Evolutionary conservation across 129 eudicot genomes (phyloP), one percentile per base, ranked within the genome.

Genomic region (Ambrosia trifida): DNA sequence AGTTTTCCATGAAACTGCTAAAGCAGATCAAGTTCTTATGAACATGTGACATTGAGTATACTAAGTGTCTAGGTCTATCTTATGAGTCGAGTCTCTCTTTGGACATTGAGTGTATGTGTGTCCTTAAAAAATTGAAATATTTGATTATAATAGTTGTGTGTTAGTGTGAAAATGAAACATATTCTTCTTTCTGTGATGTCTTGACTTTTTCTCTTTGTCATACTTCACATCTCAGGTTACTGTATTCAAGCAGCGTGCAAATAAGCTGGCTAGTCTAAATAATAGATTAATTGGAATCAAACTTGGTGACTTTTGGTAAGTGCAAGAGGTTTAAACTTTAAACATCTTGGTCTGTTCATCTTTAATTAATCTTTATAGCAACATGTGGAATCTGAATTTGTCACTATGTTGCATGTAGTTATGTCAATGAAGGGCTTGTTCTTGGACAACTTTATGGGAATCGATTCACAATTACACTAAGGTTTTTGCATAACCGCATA

Each of bases 361-460:
- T 10, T 56, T 70, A 40, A 72, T 68, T 46, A 73, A 19, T 54
- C 36, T 65, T 44, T 65, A 41, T 32, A 28, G 49, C 41, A 54
- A 63, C 60, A 52, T 45, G 35, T 28, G 70, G 51, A 14, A 40
- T 30, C 40, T 66, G 46, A 30, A 74, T 73, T 60, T 82, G 9
- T 49, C 53, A 59, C 66, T 50, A 20, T 68, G 64, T 49, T 78
- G 64, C 65, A 62, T 85, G 73, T 86, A 89, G 98, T 85, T 80
- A 93, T 89, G 98, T 87, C 66, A 80, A 85, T 28, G 96, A 93
- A 69, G 98, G 96, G 75, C 95, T 93, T 77, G 78, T 87, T 68
- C 95, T 93, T 76, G 98, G 98, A 70, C 96, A 93, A 76, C 98
- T 93, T 38, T 69, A 81, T 66, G 98, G 98, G 44, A 93, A 93